Evolutionary conservation across 495 filamentous ascomycete species (phyloP), one percentile per base, ranked within the genome.

Genomic region (Extremus antarcticus): DNA sequence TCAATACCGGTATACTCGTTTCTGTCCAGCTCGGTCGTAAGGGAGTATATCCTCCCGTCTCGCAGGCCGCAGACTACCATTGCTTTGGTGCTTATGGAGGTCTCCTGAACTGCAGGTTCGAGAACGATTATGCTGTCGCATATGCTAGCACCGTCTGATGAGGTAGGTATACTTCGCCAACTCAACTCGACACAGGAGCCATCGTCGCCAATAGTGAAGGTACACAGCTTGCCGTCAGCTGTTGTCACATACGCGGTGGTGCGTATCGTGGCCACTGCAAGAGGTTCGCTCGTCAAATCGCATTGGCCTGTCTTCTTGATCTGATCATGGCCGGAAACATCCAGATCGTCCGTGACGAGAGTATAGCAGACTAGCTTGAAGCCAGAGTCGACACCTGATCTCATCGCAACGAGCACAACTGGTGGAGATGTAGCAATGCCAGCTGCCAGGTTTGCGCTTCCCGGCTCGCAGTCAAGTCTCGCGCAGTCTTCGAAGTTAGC

Each of bases 61-160:
- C 67, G 65, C 20, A 63, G 57, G 1, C 67, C 67, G 45, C 65
- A 65, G 2, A 64, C 47, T 32, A 65, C 13, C 29, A 61, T 20
- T 7, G 25, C 51, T 20, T 2, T 39, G 10, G 13, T 4, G 17
- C n/a, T 16, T 38, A 1, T 10, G 21, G 16, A 1, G n/a, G 2
- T 25, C 4, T 35, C 10, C 16, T 4, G 7, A 7, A 11, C 7
- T 10, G 10, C 24, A 20, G 24, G 10, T 0, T 22, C 25, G 20
- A 59, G 47, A 15, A 55, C 16, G n/a, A 51, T 39, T 4, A 59
- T 17, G 20, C 41, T 35, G 25, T 59, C 57, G 47, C 57, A 59
- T 2, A 54, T 22, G 9, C 19, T 23, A 51, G 15, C 3, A 25
- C 4, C 29, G 2, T 22, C 43, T 17, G 19, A 4, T 8, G 46